Evolutionary conservation across 1,284 basidiomycete genomes (phyloP).

Genomic region (Ustilago lituana): DNA sequence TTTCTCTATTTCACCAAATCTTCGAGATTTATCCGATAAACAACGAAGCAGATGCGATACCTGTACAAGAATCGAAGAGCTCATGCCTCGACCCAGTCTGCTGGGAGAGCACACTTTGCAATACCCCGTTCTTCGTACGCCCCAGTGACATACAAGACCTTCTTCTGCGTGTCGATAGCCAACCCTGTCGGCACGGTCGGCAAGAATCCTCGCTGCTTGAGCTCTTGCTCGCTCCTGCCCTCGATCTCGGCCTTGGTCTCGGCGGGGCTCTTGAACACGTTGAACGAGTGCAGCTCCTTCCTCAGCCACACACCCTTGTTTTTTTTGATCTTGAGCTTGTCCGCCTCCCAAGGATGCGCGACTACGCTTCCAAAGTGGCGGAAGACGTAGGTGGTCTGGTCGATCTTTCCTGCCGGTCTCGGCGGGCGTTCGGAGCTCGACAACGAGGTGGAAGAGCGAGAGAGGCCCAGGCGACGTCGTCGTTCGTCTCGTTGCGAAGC

Average conservation of each 20-base stretch:
- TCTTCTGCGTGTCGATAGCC: conserved; percentile 41
- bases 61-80: too few relatives aligned
- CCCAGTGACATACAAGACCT: conserved; percentile 42
- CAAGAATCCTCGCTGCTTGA: conserved; percentile 38
- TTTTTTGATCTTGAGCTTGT: conserved; percentile 35
- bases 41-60: too few relatives aligned
- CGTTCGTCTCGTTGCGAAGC: conserved; percentile 26
- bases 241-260: conserved; percentile 40
- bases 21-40: too few relatives aligned
- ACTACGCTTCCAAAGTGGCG: conserved; percentile 37
- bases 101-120: conserved; percentile 42
- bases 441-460: neutral
- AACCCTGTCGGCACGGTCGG: conserved; percentile 48
- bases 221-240: conserved; percentile 21
- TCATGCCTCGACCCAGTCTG: conserved; percentile 39
- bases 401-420: conserved; percentile 34
- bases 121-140: conserved; percentile 55
- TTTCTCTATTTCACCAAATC: conserved; percentile 2
- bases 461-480: conserved; percentile 24
- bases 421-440: conserved; percentile 27
- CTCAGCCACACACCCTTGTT: conserved; percentile 34
- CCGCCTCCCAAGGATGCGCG: conserved; percentile 48
- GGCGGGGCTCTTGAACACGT: conserved; percentile 33
- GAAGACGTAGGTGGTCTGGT: conserved; percentile 48
- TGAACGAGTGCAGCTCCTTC: conserved; percentile 47